phyloP scores from a whole-genome alignment of 257 asterid species.

The Henckelia pumila region DNA sequence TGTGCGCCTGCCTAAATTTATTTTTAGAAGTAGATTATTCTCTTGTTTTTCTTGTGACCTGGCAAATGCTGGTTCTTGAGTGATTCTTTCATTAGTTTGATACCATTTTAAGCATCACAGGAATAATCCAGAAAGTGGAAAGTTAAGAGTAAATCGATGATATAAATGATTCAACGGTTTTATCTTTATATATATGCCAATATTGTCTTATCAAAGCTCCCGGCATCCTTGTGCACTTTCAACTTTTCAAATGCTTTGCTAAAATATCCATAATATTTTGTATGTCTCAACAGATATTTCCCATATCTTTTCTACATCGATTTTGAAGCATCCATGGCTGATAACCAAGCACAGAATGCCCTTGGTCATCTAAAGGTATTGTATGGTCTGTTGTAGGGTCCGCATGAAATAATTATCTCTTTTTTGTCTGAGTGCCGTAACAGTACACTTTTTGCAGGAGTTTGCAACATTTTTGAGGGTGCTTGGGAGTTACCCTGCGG shows the following conservation, averaged over 20 bases:
- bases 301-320: constrained; percentile 97
- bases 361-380: constrained; percentile 80
- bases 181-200: background rate
- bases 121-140: background rate
- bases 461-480: constrained; percentile 91
- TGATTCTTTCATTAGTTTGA: constrained; percentile 10
- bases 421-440: constrained; percentile 3
- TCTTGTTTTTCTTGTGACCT: constrained; percentile 3
- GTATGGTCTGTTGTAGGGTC: constrained; percentile 14
- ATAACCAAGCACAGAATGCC: constrained; percentile 96
- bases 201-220: background rate
- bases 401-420: constrained; percentile 6
- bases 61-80: constrained; percentile 7
- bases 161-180: background rate
- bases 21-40: constrained; percentile 13
- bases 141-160: background rate
- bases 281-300: constrained; percentile 58
- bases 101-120: background rate
- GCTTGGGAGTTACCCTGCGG: constrained; percentile 95
- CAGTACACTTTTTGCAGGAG: constrained; percentile 55
- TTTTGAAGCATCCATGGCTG: constrained; percentile 99
- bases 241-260: background rate
- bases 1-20: background rate
- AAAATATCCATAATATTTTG: background rate
- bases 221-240: constrained; percentile 10